Percentiles rank a stretch among this genome's conserved stretches.
phyloP scores from a whole-genome alignment of 768 basidiomycete species.

The Sistotremastrum suecicum region DNA sequence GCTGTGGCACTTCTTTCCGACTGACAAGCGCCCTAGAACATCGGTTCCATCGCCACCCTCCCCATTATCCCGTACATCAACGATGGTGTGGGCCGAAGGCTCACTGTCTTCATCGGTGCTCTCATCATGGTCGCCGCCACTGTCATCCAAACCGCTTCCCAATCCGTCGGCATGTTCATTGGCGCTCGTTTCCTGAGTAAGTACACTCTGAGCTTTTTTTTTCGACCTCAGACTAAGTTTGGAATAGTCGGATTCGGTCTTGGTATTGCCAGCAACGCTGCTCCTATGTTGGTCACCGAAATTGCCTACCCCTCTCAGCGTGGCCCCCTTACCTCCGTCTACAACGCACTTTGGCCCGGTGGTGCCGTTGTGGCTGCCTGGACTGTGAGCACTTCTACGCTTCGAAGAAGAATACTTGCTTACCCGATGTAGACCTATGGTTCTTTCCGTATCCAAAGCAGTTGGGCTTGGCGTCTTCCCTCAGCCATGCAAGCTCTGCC shows the following conservation, averaged over 20 bases:
- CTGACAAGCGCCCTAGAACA: constrained; percentile 9
- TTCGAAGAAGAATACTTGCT: not conserved
- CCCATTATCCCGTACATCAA: constrained; percentile 18
- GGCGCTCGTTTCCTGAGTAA: constrained; percentile 28
- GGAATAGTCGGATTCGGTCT: constrained; percentile 41
- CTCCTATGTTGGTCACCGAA: constrained; percentile 54
- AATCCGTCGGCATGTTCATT: constrained; percentile 42
- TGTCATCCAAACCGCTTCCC: constrained; percentile 17
- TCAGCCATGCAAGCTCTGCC: constrained; percentile 18
- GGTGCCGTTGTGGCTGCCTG: constrained; percentile 43
- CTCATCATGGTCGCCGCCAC: constrained; percentile 20
- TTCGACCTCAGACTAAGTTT: constrained; percentile 2
- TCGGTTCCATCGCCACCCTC: constrained; percentile 15
- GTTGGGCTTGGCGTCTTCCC: constrained; percentile 22
- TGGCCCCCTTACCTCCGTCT: constrained; percentile 45
- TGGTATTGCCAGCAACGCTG: constrained; percentile 46
- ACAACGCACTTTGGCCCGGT: constrained; percentile 47
- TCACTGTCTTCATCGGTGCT: constrained; percentile 18
- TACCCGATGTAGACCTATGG: constrained; percentile 36
- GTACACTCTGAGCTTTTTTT: not conserved
- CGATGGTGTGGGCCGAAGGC: constrained; percentile 18
- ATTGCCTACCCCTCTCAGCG: constrained; percentile 60
- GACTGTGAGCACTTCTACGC: not conserved
- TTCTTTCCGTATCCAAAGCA: constrained; percentile 39
- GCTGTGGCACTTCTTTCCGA: not conserved